phyloP scores from a whole-genome alignment of 306 rosid species.

The Cyclanthera cordifolia region DNA sequence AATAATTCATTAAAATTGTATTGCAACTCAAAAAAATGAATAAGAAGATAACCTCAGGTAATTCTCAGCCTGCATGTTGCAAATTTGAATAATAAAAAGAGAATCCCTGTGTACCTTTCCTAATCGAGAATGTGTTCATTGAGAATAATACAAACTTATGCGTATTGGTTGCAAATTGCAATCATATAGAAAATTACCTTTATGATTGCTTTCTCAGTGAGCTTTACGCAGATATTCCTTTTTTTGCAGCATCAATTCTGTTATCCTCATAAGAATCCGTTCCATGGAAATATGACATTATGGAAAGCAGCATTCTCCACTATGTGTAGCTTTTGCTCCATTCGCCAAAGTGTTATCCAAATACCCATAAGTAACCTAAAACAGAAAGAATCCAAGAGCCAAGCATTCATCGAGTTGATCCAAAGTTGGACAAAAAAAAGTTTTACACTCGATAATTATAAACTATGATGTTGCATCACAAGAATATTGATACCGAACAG shows the following conservation, averaged over 20 bases:
- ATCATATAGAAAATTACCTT: constrained; percentile 28
- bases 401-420: neutral
- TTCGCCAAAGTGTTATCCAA: constrained; percentile 34
- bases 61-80: neutral
- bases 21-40: neutral
- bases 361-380: constrained; percentile 11
- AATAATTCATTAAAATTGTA: neutral
- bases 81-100: too few relatives aligned
- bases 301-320: constrained; percentile 32
- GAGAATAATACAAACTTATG: constrained; percentile 34
- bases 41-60: neutral
- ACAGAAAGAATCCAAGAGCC: constrained; percentile 7
- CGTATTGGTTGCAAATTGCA: constrained; percentile 43
- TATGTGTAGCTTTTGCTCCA: constrained; percentile 19
- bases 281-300: constrained; percentile 19
- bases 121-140: constrained; percentile 28
- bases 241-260: constrained; percentile 46
- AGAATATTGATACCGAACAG: neutral
- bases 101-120: constrained; percentile 22
- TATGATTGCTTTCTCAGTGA: constrained; percentile 37
- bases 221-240: constrained; percentile 34
- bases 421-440: constrained; percentile 1
- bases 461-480: neutral
- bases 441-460: neutral
- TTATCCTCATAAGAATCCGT: constrained; percentile 40